A percentile compares a stretch with the other conserved stretches of the same genome.
These are phyloP conservation scores for Fusarium circinatum DNA, from an alignment of 2,329 filamentous ascomycete species.

Conservation along the genomic window DNA sequence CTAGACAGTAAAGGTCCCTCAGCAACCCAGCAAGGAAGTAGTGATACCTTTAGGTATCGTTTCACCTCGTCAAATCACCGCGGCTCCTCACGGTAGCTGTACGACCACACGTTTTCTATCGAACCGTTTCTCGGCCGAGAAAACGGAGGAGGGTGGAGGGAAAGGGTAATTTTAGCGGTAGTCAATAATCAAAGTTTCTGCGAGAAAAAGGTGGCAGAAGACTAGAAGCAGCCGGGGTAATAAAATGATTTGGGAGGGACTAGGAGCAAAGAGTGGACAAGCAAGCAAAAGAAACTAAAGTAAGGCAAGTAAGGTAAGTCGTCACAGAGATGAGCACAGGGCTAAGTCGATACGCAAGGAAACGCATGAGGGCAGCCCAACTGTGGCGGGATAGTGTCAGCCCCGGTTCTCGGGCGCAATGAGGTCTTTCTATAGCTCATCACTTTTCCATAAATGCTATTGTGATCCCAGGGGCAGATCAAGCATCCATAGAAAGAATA, in stretches of 20 bases:
- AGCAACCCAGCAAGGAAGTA: neutral
- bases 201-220: conserved; percentile 18
- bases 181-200: conserved; percentile 23
- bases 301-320: neutral
- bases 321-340: conserved; percentile 25
- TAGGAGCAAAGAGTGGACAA: conserved; percentile 2
- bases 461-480: conserved; percentile 30
- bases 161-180: conserved; percentile 17
- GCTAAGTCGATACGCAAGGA: conserved; percentile 27
- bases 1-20: neutral
- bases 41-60: neutral
- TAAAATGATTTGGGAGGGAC: conserved; percentile 17
- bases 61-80: conserved; percentile 23
- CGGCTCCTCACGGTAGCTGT: conserved; percentile 22
- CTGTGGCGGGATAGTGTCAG: conserved; percentile 25
- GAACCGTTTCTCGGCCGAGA: conserved; percentile 32
- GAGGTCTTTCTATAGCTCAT: conserved; percentile 38
- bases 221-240: conserved; percentile 20
- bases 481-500: conserved; percentile 17
- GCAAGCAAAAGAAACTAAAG: conserved; percentile 17
- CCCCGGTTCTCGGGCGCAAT: conserved; percentile 24
- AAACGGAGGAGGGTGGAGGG: conserved; percentile 18
- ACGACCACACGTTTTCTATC: conserved; percentile 18
- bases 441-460: neutral
- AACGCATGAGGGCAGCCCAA: conserved; percentile 31